These are phyloP conservation scores for Crithidia expoeki DNA, from an alignment of 208 protist species.

Conservation along the genomic window DNA sequence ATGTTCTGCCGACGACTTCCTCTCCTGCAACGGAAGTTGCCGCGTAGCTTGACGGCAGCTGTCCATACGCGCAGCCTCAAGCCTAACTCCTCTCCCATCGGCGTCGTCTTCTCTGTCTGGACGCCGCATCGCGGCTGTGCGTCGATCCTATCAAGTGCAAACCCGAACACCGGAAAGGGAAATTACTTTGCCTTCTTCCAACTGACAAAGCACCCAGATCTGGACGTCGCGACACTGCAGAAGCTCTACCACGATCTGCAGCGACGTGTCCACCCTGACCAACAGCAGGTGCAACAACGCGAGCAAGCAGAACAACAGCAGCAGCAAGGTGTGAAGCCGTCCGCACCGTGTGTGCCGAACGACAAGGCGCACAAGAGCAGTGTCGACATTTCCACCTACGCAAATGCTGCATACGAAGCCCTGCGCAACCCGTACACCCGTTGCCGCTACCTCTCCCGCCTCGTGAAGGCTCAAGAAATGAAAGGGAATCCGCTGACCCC, in stretches of 20 bases:
- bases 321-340: slow-evolving; percentile 2
- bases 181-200: slow-evolving; percentile 84
- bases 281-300: slow-evolving; percentile 50
- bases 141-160: background rate
- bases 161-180: slow-evolving; percentile 32
- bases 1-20: slow-evolving; percentile 2
- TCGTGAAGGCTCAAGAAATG: slow-evolving; percentile 47
- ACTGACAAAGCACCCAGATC: slow-evolving; percentile 46
- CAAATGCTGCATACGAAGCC: slow-evolving; percentile 78
- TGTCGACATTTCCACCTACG: slow-evolving; percentile 65
- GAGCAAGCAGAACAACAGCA: slow-evolving; percentile 20
- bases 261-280: slow-evolving; percentile 78
- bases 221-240: slow-evolving; percentile 66
- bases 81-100: background rate
- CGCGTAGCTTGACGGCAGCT: background rate
- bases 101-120: background rate
- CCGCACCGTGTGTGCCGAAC: slow-evolving; percentile 11
- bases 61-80: background rate
- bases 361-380: slow-evolving; percentile 1
- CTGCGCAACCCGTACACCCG: slow-evolving; percentile 72
- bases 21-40: slow-evolving; percentile 5
- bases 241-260: slow-evolving; percentile 79
- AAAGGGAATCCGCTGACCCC: slow-evolving; percentile 42
- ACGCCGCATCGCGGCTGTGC: slow-evolving; percentile 8
- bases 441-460: slow-evolving; percentile 76